Base-by-base conservation (phyloP, 2,329 filamentous ascomycete genomes). In the Zopfia rhizophila region DNA sequence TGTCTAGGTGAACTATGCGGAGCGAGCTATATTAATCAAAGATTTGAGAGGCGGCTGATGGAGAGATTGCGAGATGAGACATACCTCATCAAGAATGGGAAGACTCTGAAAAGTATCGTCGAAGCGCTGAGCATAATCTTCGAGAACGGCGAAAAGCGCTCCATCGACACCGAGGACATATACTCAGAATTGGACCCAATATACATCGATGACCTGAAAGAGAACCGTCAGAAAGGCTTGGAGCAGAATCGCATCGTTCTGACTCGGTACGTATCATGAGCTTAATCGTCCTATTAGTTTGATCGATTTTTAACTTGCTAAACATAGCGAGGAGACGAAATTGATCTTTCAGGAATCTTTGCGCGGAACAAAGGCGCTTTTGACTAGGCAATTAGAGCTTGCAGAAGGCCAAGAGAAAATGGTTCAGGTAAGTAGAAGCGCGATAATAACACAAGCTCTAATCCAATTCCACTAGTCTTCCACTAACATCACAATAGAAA, bases 11-110 rank as follows among this genome's bases (percentile, higher is more conserved):
- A 48, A n/a, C 48, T 66, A 4, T 62, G 60, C 33, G 68, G 66
- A 25, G 65, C 62, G 1, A 66, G 61, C 39, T 68, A 59, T 31
- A 49, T 71, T 11, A 68, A 71, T 48, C 51, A 68, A 28, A 52
- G 35, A 21, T 68, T 68, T 30, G 49, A 59, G 11, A 43, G 45
- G 23, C 30, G 47, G 5, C 38, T 65, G 7, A 28, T 31, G 24
- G 38, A 53, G n/a, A 42, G 31, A 16, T 42, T 68, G 22, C 31
- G 36, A 11, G 38, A 53, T 7, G 65, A 69, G 30, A 51, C 44
- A 18, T 57, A 65, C 22, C 41, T 58, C 1, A 38, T 44, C 21
- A 49, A 45, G 16, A 48, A 46, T 23, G 43, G 43, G 7, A 52
- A 56, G 22, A 56, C 51, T 5, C 14, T 58, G 6, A 48, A 49